Base-by-base conservation (phyloP, 148 eudicot species). In the Cornus suecica region DNA sequence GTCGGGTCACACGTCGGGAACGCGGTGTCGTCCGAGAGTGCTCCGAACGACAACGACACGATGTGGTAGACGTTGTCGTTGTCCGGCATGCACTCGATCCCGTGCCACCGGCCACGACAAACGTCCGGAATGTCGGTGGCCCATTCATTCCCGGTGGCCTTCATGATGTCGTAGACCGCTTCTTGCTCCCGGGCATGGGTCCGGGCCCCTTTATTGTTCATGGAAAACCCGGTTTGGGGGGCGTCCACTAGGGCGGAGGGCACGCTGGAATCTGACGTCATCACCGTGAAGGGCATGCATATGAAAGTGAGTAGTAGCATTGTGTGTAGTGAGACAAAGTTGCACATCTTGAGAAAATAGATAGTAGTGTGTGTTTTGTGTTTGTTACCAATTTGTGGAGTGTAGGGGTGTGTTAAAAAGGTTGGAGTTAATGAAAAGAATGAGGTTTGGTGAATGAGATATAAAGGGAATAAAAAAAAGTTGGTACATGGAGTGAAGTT, bases 31-130 rank as follows among this genome's bases (percentile, higher is more conserved):
- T 91, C 98, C 1, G 99, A 95, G 28, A 95, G 70, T 1, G 94
- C 87, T 13, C 99, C 99, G 54, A 95, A 95, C 0, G 99, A 95
- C 22, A 95, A 85, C 0, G 99, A 91, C 8, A 95, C 91, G 3
- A 95, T 83, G 41, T 95, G 99, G 83, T 81, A 90, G 30, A 91
- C 79, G 18, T 95, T 90, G 60, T 91, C 83, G 62, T 88, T 88
- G 52, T 95, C 99, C 20, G 99, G 97, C 92, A 95, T 91, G 81
- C 99, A 95, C 80, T 95, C 99, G 8, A 95, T 95, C 25, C 97
- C 99, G 3, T 95, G 99, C 99, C 99, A 95, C 72, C 99, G 79
- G 25, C 97, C 98, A 0, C 91, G 84, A 54, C 99, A 95, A 10
- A 95, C 97, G 34, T 95, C 98, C 14, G 92, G 89, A 56, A 95